These are phyloP conservation scores for Arctium minus DNA, from an alignment of 129 eudicot genomes.

Conservation along the genomic window DNA sequence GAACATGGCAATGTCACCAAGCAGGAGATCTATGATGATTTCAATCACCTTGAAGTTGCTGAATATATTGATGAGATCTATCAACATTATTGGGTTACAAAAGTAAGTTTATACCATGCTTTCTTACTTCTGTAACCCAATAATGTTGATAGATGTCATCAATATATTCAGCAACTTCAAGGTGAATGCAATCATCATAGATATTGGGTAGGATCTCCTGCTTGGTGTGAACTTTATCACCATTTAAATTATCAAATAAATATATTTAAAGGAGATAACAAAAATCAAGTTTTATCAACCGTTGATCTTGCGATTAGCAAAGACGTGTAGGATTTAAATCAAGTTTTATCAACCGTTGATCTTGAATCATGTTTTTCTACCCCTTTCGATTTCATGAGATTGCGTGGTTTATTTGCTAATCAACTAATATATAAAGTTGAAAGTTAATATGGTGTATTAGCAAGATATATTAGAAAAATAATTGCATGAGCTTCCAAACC, in stretches of 20 bases:
- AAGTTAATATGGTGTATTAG: no score
- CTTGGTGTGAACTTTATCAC: constrained; percentile 12
- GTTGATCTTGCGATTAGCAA: constrained; percentile 69
- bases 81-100: constrained; percentile 89
- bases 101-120: constrained; percentile 38
- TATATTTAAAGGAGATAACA: not conserved
- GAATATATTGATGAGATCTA: constrained; percentile 95
- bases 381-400: no score
- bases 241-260: not conserved
- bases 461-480: no score
- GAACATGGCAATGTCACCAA: constrained; percentile 32
- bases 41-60: constrained; percentile 89
- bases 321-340: constrained; percentile 78
- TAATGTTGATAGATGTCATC: constrained; percentile 92
- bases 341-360: no score
- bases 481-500: no score
- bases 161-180: constrained; percentile 91
- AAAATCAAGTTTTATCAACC: constrained; percentile 31
- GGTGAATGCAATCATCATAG: constrained; percentile 72
- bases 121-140: constrained; percentile 85
- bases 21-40: constrained; percentile 66
- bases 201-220: constrained; percentile 59
- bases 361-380: no score
- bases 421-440: no score
- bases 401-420: no score